Base-by-base conservation (phyloP, 1,139 yeast species). In the Blastobotrys buckinghamii region DNA sequence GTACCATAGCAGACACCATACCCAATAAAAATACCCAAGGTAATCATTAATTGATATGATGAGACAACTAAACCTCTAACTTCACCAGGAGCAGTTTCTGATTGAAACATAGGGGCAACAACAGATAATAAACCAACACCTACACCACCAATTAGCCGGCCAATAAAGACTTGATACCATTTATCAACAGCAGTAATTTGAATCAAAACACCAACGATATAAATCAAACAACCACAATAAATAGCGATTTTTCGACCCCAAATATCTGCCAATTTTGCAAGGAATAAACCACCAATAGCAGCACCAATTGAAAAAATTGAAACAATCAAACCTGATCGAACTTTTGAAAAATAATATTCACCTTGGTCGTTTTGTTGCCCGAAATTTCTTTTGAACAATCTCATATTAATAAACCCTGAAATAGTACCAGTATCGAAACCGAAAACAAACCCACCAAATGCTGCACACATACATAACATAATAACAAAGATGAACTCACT, bases 91-190 rank as follows among this genome's bases (percentile, higher is more conserved):
- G 88, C 77, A 55, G 81, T 74, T 68, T 84, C 90, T 50, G 84
- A 75, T 68, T 82, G 82, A 65, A 82, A 82, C 65, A 83, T 68
- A 39, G 88, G 87, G 49, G 79, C 75, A 47, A 79, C 70, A 36
- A 84, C 83, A 17, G 88, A 75, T 36, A 82, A 76, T 39, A 75
- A 74, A 59, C 90, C 90, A 50, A 84, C 84, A 62, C 84, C 86
- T 49, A 81, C 64, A 42, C 82, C 82, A 49, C 75, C 74, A 55
- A 77, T 64, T 45, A 73, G 66, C 72, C 83, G 60, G 57, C 75
- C 70, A 69, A 77, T 57, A 53, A 65, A 59, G 35, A 57, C 50
- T 51, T 71, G 75, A 53, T 64, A 65, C 77, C 76, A 71, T 32
- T 59, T 55, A 19, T 52, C 37, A 33, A 70, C 62, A 24, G 81